Conservation (phyloP, 495 filamentous ascomycete species). For the Echria macrotheca region DNA sequence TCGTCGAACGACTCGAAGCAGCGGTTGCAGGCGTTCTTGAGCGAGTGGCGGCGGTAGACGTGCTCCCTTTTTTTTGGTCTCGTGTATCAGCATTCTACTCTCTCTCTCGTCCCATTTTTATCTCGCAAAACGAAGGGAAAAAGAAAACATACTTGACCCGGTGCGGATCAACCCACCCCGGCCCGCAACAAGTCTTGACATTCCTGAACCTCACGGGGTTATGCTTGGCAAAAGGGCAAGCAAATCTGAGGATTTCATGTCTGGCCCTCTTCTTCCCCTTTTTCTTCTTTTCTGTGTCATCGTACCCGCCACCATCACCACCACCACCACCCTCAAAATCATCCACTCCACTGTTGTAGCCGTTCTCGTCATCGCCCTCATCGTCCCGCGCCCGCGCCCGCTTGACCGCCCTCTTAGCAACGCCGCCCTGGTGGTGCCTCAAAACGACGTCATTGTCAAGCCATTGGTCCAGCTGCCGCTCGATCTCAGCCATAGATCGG, state of each 20-base stretch:
- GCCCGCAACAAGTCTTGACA: constrained; percentile 35
- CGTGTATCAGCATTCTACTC: not conserved
- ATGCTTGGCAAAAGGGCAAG: constrained; percentile 41
- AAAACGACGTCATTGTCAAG: constrained; percentile 15
- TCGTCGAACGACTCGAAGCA: constrained; percentile 36
- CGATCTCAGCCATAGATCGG: constrained; percentile 28
- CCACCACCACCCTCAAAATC: too few species aligned
- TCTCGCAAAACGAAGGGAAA: too few species aligned
- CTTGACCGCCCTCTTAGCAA: too few species aligned
- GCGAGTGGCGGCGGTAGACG: constrained; percentile 36
- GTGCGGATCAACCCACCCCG: constrained; percentile 39
- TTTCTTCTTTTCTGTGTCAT: not conserved
- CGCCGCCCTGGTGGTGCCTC: not conserved
- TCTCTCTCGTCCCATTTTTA: too few species aligned
- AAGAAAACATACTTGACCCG: constrained; percentile 36
- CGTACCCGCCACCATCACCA: too few species aligned
- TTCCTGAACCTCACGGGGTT: constrained; percentile 30
- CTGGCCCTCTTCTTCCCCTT: constrained; percentile 17
- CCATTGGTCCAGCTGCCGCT: constrained; percentile 19
- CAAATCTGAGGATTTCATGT: constrained; percentile 21
- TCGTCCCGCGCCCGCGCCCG: constrained; percentile 11
- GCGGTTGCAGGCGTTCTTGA: constrained; percentile 35
- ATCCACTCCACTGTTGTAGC: not conserved
- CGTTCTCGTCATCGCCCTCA: constrained; percentile 8
- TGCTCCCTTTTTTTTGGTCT: constrained; percentile 41